Evolutionary conservation across 495 filamentous ascomycete genomes (phyloP).

Genomic region (Aspergillus affinis): DNA sequence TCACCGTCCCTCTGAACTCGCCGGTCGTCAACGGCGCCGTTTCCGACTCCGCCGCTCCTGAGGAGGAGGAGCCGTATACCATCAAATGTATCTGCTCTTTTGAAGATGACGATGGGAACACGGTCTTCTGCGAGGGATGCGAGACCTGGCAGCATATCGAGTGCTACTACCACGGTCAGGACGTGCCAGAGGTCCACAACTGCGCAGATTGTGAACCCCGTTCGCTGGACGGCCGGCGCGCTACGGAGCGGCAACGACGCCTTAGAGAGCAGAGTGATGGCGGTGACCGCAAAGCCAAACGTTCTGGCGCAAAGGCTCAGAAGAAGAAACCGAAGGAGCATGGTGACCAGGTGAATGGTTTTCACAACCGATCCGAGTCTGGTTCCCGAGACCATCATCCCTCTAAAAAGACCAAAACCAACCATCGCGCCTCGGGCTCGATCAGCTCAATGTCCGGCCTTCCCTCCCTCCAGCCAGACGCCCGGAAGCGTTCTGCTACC

Average conservation of each 20-base stretch:
- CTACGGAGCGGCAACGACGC: conserved; percentile 63
- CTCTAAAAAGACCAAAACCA: conserved; percentile 72
- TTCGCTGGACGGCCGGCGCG: conserved; percentile 65
- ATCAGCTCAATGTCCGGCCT: conserved; percentile 55
- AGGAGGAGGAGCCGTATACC: conserved; percentile 86
- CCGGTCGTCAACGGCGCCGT: conserved; percentile 57
- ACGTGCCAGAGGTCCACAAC: conserved; percentile 78
- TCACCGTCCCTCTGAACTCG: conserved; percentile 54
- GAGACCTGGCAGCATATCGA: conserved; percentile 98
- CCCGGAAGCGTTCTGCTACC: conserved; percentile 55
- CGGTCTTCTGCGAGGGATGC: conserved; percentile 92
- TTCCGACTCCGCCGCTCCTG: conserved; percentile 52
- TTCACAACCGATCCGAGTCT: conserved; percentile 51
- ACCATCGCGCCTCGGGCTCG: conserved; percentile 71
- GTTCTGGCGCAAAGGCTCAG: conserved; percentile 65
- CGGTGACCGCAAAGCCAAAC: conserved; percentile 63
- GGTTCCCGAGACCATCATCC: conserved; percentile 55
- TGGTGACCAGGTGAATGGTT: conserved; percentile 39
- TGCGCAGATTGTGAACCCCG: conserved; percentile 85
- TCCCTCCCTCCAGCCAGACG: conserved; percentile 35
- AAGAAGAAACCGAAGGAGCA: conserved; percentile 68
- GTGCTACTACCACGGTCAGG: conserved; percentile 81
- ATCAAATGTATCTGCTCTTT: conserved; percentile 98
- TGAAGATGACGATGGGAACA: conserved; percentile 92
- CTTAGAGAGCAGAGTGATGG: conserved; percentile 62